Conservation (phyloP, 805 yeast species). For the Myxozyma neotropica region DNA sequence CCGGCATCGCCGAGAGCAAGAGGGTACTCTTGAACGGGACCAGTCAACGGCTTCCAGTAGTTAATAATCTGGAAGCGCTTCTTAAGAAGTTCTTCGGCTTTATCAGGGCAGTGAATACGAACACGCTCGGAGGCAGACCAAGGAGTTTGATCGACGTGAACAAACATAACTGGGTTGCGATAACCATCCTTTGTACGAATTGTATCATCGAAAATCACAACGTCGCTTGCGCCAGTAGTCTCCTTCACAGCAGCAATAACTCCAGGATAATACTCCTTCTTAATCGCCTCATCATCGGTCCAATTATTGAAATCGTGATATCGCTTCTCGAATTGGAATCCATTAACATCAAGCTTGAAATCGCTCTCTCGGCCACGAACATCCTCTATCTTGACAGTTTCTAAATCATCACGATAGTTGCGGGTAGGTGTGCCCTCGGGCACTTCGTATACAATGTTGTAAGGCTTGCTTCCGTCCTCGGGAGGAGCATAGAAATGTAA, state of each 20-base stretch:
- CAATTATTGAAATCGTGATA: slow-evolving; percentile 21
- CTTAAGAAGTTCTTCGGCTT: slow-evolving; percentile 30
- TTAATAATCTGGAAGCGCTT: slow-evolving; percentile 36
- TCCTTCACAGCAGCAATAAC: slow-evolving; percentile 31
- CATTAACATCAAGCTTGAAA: slow-evolving; percentile 30
- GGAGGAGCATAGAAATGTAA: slow-evolving; percentile 30
- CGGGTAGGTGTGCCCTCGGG: slow-evolving; percentile 33
- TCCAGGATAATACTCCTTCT: slow-evolving; percentile 33
- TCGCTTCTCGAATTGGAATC: slow-evolving; percentile 28
- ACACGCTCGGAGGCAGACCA: slow-evolving; percentile 34
- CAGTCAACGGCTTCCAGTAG: slow-evolving; percentile 36
- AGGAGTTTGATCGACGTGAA: slow-evolving; percentile 37
- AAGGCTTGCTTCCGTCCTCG: slow-evolving; percentile 22
- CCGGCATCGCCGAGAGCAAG: slow-evolving; percentile 36
- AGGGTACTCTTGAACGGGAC: slow-evolving; percentile 33
- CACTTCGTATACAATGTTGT: slow-evolving; percentile 40
- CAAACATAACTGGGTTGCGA: slow-evolving; percentile 35
- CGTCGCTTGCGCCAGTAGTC: slow-evolving; percentile 34
- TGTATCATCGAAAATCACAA: slow-evolving; percentile 36
- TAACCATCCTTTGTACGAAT: slow-evolving; percentile 29
- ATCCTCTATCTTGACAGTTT: slow-evolving; percentile 13
- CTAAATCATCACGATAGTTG: slow-evolving; percentile 9
- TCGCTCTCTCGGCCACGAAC: slow-evolving; percentile 24
- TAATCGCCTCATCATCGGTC: slow-evolving; percentile 30
- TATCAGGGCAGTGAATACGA: slow-evolving; percentile 33